phyloP scores from a whole-genome alignment of 1,284 basidiomycete genomes.

The Puccinia novopanici region DNA sequence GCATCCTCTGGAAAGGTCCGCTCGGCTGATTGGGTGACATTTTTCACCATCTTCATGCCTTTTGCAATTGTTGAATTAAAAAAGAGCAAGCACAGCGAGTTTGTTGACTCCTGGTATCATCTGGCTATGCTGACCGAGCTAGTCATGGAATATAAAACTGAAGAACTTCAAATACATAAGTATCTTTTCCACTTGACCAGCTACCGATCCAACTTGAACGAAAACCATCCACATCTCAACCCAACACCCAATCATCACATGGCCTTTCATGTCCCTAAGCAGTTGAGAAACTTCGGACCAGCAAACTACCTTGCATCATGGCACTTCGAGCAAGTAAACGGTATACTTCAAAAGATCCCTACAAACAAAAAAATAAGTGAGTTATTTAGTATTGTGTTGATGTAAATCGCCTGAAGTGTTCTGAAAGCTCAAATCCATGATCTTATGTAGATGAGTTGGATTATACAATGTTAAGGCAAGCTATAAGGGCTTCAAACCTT shows the following conservation, averaged over 20 bases:
- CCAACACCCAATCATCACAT: constrained; percentile 27
- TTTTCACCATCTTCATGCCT: no score
- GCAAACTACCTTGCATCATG: constrained; percentile 36
- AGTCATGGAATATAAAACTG: constrained; percentile 24
- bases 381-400: not conserved
- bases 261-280: constrained; percentile 29
- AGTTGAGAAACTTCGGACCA: constrained; percentile 33
- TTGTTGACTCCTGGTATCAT: constrained; percentile 31
- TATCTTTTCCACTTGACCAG: constrained; percentile 40
- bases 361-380: constrained; percentile 31
- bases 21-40: constrained; percentile 28
- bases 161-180: constrained; percentile 1
- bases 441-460: constrained; percentile 22
- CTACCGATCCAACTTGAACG: constrained; percentile 28
- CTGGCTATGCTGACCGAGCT: constrained; percentile 29
- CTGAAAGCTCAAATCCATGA: not conserved
- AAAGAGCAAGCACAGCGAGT: not conserved
- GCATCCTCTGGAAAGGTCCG: constrained; percentile 36
- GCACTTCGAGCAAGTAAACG: constrained; percentile 44
- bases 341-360: constrained; percentile 38
- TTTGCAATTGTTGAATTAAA: constrained; percentile 37
- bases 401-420: not conserved
- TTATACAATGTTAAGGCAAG: constrained; percentile 26
- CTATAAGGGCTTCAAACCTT: constrained; percentile 26
- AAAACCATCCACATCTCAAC: constrained; percentile 21